Percentiles rank a stretch among this genome's conserved stretches.
These are phyloP conservation scores for Penicillium ochrochloron DNA, from an alignment of 495 filamentous ascomycete genomes.

Conservation along the genomic window DNA sequence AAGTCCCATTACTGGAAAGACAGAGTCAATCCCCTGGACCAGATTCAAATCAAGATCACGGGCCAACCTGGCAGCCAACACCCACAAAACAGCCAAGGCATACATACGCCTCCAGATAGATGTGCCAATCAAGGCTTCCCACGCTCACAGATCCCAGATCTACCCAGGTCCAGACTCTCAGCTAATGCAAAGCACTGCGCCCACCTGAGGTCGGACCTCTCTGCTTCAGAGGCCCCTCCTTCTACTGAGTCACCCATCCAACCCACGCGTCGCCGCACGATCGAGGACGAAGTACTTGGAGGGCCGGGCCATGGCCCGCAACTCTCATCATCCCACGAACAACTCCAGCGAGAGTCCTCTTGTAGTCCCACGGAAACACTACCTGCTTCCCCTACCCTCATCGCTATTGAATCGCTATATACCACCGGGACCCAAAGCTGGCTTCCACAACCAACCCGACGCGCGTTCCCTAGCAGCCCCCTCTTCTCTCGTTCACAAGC, in stretches of 20 bases:
- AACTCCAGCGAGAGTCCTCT: neutral
- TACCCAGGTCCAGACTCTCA: constrained; percentile 4
- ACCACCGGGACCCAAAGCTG: constrained; percentile 19
- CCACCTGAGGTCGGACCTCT: neutral
- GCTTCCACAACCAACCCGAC: constrained; percentile 20
- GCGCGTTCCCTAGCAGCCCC: constrained; percentile 2
- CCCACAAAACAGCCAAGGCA: constrained; percentile 7
- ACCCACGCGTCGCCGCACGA: constrained; percentile 18
- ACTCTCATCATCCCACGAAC: neutral
- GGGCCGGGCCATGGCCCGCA: neutral
- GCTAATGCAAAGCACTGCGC: neutral
- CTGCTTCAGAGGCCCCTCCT: neutral
- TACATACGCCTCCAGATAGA: neutral
- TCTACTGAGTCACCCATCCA: neutral
- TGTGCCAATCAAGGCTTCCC: neutral
- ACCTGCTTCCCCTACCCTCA: constrained; percentile 7
- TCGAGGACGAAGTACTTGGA: constrained; percentile 27
- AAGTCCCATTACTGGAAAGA: neutral
- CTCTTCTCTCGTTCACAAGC: neutral
- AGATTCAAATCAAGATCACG: constrained; percentile 37
- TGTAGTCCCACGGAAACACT: constrained; percentile 7
- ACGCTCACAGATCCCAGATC: neutral
- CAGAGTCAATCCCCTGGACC: constrained; percentile 16
- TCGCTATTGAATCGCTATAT: constrained; percentile 3
- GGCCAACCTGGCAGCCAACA: constrained; percentile 21